Conservation (phyloP, 139 green algal species). For the Tetratostichococcus sp. region DNA sequence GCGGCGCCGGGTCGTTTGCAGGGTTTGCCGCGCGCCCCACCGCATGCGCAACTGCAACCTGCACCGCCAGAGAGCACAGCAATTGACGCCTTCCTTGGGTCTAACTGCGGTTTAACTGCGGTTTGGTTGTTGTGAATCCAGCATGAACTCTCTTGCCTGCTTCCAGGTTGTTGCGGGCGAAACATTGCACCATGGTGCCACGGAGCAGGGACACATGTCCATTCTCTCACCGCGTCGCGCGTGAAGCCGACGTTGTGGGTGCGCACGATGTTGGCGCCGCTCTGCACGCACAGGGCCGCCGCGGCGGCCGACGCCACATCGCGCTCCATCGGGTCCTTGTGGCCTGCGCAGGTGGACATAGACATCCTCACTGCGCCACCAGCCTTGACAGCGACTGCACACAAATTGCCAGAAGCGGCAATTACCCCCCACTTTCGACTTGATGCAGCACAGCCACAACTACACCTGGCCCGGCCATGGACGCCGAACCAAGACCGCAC, state of each 20-base stretch:
- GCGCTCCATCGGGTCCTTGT: conserved; percentile 25
- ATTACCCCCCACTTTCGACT: too few relatives aligned
- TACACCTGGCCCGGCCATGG: too few relatives aligned
- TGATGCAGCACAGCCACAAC: too few relatives aligned
- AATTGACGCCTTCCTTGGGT: too few relatives aligned
- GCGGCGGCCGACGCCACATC: conserved; percentile 53
- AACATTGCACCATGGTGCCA: too few relatives aligned
- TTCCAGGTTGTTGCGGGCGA: too few relatives aligned
- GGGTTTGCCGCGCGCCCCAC: not conserved
- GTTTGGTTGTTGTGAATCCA: too few relatives aligned
- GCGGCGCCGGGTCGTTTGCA: not conserved
- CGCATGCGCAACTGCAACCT: not conserved
- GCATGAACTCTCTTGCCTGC: too few relatives aligned
- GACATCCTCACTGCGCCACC: not conserved
- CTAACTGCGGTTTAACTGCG: too few relatives aligned
- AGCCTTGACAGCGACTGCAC: not conserved
- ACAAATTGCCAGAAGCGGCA: too few relatives aligned
- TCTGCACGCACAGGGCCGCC: conserved; percentile 32
- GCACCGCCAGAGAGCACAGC: too few relatives aligned
- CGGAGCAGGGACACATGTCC: conserved; percentile 27
- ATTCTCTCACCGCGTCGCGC: conserved; percentile 54
- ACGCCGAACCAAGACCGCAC: too few relatives aligned
- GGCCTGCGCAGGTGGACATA: conserved; percentile 20
- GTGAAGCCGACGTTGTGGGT: conserved; percentile 71
- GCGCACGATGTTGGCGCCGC: conserved; percentile 73